Evolutionary conservation across 2,329 filamentous ascomycete genomes (phyloP).

Genomic region (Colletotrichum filicis): DNA sequence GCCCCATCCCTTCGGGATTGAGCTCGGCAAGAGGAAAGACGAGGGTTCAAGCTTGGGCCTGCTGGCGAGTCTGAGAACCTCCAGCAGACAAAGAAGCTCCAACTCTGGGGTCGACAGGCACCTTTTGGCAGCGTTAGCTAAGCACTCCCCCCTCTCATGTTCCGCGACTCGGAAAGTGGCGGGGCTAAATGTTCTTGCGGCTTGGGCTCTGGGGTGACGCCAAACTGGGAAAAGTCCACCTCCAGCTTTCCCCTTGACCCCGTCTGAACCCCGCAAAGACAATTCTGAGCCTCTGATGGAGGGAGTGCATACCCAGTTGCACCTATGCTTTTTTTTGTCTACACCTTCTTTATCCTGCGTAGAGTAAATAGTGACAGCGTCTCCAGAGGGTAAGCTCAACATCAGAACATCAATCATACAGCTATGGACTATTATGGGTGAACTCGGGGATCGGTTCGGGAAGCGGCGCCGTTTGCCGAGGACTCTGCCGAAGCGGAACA

Average conservation of each 20-base stretch:
- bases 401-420: background rate
- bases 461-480: slow-evolving; percentile 31
- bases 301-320: background rate
- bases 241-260: slow-evolving; percentile 17
- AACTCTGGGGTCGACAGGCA: background rate
- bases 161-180: slow-evolving; percentile 35
- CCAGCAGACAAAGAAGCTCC: too few species aligned
- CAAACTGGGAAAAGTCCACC: slow-evolving; percentile 14
- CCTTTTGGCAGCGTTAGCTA: background rate
- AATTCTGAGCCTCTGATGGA: background rate
- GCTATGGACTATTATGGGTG: background rate
- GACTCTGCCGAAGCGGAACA: slow-evolving; percentile 17
- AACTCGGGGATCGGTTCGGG: slow-evolving; percentile 4
- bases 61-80: slow-evolving; percentile 1
- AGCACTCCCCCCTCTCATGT: slow-evolving; percentile 21
- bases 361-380: background rate
- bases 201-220: slow-evolving; percentile 1
- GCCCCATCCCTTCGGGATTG: slow-evolving; percentile 35
- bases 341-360: background rate
- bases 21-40: slow-evolving; percentile 28
- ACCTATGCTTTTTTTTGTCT: background rate
- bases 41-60: slow-evolving; percentile 19
- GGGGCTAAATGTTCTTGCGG: slow-evolving; percentile 36
- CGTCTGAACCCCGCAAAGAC: slow-evolving; percentile 26
- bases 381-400: background rate